These are phyloP conservation scores for Pleurotus salmoneostramineus DNA, from an alignment of 768 basidiomycete species.

Conservation along the genomic window DNA sequence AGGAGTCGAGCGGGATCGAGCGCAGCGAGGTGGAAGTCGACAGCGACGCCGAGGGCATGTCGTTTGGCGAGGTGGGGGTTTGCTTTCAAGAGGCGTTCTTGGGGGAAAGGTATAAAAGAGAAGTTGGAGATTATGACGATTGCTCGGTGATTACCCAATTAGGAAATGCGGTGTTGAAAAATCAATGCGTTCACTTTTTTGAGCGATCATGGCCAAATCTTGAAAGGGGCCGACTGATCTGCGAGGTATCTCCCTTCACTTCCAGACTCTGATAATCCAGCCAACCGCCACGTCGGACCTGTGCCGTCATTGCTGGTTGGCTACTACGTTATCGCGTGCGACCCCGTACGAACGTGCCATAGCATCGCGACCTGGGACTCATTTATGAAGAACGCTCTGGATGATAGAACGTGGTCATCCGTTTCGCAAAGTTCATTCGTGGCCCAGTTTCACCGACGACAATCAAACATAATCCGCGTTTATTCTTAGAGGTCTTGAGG, in stretches of 20 bases:
- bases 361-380: not conserved
- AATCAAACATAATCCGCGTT: not conserved
- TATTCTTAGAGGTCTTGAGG: not conserved
- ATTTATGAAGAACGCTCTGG: not conserved
- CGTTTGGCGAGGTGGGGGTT: not conserved
- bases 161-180: conserved; percentile 7
- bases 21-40: conserved; percentile 1
- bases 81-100: not conserved
- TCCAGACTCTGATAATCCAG: not conserved
- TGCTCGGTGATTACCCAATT: not conserved
- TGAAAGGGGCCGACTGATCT: conserved; percentile 3
- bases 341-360: conserved; percentile 4
- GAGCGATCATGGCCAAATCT: conserved; percentile 8
- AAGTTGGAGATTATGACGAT: conserved; percentile 3
- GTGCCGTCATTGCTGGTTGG: not conserved
- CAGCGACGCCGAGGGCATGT: conserved; percentile 1
- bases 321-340: not conserved
- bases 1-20: conserved; percentile 56
- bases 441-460: not conserved
- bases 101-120: not conserved
- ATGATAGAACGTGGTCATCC: not conserved
- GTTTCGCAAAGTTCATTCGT: not conserved
- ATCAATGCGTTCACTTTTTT: conserved; percentile 2
- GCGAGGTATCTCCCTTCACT: conserved; percentile 6
- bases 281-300: not conserved